phyloP scores from a whole-genome alignment of 768 basidiomycete genomes.

The Tricholoma matsutake region DNA sequence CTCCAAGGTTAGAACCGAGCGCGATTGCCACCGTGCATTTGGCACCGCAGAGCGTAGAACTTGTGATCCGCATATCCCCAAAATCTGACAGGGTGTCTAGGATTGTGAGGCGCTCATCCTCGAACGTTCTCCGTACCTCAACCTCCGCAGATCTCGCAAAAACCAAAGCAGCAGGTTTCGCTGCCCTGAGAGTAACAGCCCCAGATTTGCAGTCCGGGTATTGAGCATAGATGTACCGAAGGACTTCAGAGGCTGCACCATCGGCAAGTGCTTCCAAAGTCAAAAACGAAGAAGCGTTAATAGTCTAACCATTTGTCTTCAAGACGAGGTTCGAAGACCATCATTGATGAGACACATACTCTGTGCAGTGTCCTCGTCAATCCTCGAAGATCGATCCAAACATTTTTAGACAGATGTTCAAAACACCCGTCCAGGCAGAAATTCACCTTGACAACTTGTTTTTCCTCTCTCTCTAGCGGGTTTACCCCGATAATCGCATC shows the following conservation, averaged over 20 bases:
- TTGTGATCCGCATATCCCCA: background rate
- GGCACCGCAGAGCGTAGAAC: background rate
- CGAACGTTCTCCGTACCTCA: constrained; percentile 45
- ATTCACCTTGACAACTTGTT: constrained; percentile 56
- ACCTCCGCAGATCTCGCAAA: constrained; percentile 67
- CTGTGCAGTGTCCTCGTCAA: constrained; percentile 36
- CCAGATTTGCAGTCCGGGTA: constrained; percentile 11
- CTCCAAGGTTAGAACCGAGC: constrained; percentile 88
- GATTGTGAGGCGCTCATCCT: background rate
- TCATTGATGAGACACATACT: constrained; percentile 19
- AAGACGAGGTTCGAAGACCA: background rate
- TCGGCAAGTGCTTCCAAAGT: constrained; percentile 75
- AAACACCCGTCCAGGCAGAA: constrained; percentile 28
- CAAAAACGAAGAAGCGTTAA: constrained; percentile 45
- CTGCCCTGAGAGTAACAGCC: constrained; percentile 51
- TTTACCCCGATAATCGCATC: constrained; percentile 66
- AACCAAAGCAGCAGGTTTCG: constrained; percentile 71
- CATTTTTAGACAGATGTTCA: constrained; percentile 13
- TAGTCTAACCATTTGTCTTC: constrained; percentile 34
- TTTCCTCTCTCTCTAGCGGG: constrained; percentile 58
- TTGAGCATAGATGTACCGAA: constrained; percentile 15
- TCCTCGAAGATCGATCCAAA: constrained; percentile 38
- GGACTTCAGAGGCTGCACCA: constrained; percentile 49
- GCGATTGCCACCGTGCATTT: constrained; percentile 55
- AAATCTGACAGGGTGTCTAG: background rate